Evolutionary conservation across 2,329 filamentous ascomycete species (phyloP).

Genomic region (Diplocarpon mali): DNA sequence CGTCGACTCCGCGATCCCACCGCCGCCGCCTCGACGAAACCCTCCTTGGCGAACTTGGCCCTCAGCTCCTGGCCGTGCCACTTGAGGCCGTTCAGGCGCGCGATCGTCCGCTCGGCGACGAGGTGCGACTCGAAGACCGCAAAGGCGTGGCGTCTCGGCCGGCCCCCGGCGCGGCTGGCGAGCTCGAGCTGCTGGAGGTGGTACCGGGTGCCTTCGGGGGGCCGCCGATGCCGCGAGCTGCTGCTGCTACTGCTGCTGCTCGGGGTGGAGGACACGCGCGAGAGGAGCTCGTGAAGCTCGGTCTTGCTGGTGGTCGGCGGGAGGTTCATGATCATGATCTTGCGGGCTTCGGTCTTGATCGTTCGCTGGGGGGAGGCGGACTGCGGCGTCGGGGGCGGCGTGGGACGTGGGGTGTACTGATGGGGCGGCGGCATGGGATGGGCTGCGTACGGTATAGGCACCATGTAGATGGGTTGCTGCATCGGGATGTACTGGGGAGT

Average conservation of each 20-base stretch:
- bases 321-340: constrained; percentile 19
- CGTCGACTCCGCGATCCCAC: background rate
- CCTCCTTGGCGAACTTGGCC: constrained; percentile 11
- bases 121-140: constrained; percentile 8
- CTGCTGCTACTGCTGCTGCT: background rate
- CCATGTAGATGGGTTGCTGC: background rate
- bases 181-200: constrained; percentile 10
- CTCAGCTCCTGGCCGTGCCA: constrained; percentile 5
- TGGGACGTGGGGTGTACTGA: background rate
- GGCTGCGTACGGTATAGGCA: background rate
- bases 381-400: background rate
- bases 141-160: constrained; percentile 15
- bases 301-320: constrained; percentile 1
- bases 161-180: constrained; percentile 6
- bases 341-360: constrained; percentile 14
- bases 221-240: background rate
- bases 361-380: background rate
- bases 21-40: background rate
- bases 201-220: background rate
- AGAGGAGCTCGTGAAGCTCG: constrained; percentile 9
- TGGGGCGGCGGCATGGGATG: background rate
- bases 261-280: background rate
- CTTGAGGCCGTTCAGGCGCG: constrained; percentile 2
- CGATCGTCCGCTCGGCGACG: constrained; percentile 7
- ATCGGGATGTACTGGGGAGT: background rate